These are phyloP conservation scores for Trichocomaceae sp. DNA, from an alignment of 2,329 filamentous ascomycete genomes.

Conservation along the genomic window DNA sequence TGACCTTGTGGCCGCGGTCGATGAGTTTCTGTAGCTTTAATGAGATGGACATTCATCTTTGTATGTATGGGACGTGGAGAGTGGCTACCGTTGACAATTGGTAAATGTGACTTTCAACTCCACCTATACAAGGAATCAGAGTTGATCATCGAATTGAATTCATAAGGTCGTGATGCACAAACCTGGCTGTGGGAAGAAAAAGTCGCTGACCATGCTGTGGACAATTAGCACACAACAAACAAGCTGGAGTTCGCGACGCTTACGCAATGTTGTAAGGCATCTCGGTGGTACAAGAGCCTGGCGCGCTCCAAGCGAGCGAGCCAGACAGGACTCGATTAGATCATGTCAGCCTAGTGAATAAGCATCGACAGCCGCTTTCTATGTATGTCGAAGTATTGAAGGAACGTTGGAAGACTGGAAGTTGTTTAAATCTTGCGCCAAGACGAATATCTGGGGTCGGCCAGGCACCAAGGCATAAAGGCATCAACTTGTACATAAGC, in stretches of 20 bases:
- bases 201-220: slow-evolving; percentile 87
- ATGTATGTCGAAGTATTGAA: too few relatives aligned
- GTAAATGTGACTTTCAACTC: slow-evolving; percentile 97
- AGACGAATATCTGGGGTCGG: not conserved
- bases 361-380: too few relatives aligned
- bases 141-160: slow-evolving; percentile 10
- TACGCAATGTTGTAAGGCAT: slow-evolving; percentile 69
- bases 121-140: slow-evolving; percentile 46
- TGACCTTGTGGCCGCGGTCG: slow-evolving; percentile 94
- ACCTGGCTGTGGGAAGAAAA: slow-evolving; percentile 94
- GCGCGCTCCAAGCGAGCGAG: slow-evolving; percentile 14
- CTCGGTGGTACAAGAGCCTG: slow-evolving; percentile 21
- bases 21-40: slow-evolving; percentile 64
- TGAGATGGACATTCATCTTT: slow-evolving; percentile 10
- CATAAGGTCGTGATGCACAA: slow-evolving; percentile 20
- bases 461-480: not conserved
- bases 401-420: too few relatives aligned
- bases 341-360: not conserved
- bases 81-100: slow-evolving; percentile 68
- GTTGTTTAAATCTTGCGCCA: not conserved
- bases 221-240: slow-evolving; percentile 18
- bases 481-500: not conserved
- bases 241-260: slow-evolving; percentile 21
- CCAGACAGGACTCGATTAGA: slow-evolving; percentile 1
- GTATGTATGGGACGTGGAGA: not conserved